A percentile compares a stretch with the other conserved stretches of the same genome.
These are phyloP conservation scores for Peribolospora kevripleyi DNA, from an alignment of 768 basidiomycete species.

Conservation along the genomic window DNA sequence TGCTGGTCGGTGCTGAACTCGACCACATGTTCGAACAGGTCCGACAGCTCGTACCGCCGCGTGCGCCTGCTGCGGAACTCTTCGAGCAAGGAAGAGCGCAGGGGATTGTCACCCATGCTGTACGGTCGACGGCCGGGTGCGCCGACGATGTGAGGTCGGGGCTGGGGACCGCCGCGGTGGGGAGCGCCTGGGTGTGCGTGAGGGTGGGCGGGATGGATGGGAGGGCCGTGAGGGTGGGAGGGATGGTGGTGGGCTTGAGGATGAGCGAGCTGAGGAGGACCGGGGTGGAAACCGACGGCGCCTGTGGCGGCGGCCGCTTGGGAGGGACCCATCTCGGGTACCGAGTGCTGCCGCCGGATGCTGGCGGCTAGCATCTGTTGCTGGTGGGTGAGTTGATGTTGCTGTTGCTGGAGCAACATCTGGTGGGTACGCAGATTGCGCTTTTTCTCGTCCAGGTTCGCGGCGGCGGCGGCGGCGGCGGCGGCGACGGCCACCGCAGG, in stretches of 20 bases:
- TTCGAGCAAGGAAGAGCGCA: constrained; percentile 51
- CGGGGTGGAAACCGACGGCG: no score
- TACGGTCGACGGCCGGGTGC: neutral
- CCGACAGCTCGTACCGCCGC: constrained; percentile 63
- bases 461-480: no score
- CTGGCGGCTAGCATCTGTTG: no score
- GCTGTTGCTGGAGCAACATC: no score
- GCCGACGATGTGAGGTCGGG: neutral
- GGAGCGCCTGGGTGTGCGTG: neutral
- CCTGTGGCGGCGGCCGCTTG: no score
- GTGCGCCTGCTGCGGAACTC: constrained; percentile 62
- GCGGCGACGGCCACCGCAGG: no score
- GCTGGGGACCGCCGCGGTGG: neutral
- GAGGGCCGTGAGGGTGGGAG: neutral
- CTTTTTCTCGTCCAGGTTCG: no score
- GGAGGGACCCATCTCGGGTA: no score
- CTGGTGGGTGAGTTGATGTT: no score
- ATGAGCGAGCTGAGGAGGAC: neutral
- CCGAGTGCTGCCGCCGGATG: no score
- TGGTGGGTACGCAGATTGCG: no score
- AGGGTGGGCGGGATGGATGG: constrained; percentile 1
- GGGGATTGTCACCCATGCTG: constrained; percentile 9
- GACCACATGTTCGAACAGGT: constrained; percentile 57
- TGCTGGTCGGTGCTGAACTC: constrained; percentile 90
- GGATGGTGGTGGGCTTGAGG: neutral